Base-by-base conservation (phyloP, 2,329 filamentous ascomycete species). In the Diatrype stigma region DNA sequence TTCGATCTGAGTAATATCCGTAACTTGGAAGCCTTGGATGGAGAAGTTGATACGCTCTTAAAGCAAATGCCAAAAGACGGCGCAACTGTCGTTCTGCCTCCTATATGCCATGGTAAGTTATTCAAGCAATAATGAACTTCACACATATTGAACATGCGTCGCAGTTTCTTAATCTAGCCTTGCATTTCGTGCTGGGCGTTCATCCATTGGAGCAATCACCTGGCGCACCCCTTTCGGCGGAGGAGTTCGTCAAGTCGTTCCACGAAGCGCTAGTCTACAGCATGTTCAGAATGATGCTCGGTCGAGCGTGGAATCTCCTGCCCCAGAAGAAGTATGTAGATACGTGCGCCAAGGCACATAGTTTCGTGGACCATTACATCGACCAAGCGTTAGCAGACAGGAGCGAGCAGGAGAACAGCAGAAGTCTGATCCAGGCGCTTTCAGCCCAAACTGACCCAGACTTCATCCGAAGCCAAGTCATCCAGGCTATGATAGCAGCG, bases 401-500 rank as follows among this genome's bases (percentile, higher is more conserved):
- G 6, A 5, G 10, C 10, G 26, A 30, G 10, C 26, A 30, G 26
- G 10, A 30, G 26, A 30, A 10, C 26, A 30, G 26, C 26, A 49
- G 46, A 26, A 42, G 45, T 44, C 19, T 56, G 19, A 51, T 54
- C 6, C 42, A 50, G 6, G 47, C 14, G 3, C 32, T 56, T 28
- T 32, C 44, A 16, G 42, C 42, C 2, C 38, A 51, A 21, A 52
- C 51, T 7, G 40, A 56, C 16, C 2, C 23, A 19, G 46, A 2
- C 1, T 54, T 51, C 42, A 54, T 56, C 23, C 14, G 49, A 17
- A 56, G 51, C 26, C 49, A 56, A 14, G 49, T 51, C 6, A 51
- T 56, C 42, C 49, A 56, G 30, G 49, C 51, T 19, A 56, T 51
- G 49, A 56, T 56, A 49, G 51, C 54, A n/a, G 46, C 54, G 7